Evolutionary conservation across 2,329 filamentous ascomycete species (phyloP), one percentile per base, ranked within the genome.

Genomic region (Stachybotrys chlorohalonatus): DNA sequence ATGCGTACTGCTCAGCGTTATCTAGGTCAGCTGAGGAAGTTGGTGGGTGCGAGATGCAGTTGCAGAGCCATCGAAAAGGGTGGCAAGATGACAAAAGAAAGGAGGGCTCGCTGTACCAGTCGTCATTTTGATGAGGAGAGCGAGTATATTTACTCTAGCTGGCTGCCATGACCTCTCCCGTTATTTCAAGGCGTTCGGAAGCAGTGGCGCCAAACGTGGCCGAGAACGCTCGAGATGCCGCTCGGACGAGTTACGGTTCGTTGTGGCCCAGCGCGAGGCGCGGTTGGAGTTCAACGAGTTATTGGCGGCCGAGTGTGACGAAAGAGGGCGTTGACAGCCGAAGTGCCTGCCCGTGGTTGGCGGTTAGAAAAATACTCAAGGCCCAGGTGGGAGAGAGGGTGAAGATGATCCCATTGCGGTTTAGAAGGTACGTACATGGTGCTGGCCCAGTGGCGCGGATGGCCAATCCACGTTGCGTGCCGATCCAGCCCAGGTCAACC

Each of bases 1-100:
- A 97, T 92, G 60, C 94, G 89, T 57, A 97, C 93, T 73, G 55
- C 32, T 53, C 36, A 45, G 36, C 50, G 56, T 24, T 47, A 47
- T 60, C 49, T 56, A 60, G 60, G 60, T 57, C 56, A 62, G 54
- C 51, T 56, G 55, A 13, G 2, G 32, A 49, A 49, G 47, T 5
- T 30, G n/a, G 3, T 13, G 11, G 5, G 16, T 9, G 13, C 7
- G 30, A 36, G 48, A 32, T 45, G 36, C 31, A 36, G 42, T 39
- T 51, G 24, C 15, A 13, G 36, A 42, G 36, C 24, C 24, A 42
- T 11, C 9, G 45, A 11, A 5, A 11, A 16, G 53, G 50, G 11
- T 30, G 51, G 30, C 15, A 15, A 47, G 50, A 52, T 52, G 13
- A 31, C 48, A 53, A 52, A 16, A 42, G 48, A 39, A 11, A 47